Conservation (phyloP, 371 early-diverging fungal genomes). For the Amoeboaphelidium protococcarum region DNA sequence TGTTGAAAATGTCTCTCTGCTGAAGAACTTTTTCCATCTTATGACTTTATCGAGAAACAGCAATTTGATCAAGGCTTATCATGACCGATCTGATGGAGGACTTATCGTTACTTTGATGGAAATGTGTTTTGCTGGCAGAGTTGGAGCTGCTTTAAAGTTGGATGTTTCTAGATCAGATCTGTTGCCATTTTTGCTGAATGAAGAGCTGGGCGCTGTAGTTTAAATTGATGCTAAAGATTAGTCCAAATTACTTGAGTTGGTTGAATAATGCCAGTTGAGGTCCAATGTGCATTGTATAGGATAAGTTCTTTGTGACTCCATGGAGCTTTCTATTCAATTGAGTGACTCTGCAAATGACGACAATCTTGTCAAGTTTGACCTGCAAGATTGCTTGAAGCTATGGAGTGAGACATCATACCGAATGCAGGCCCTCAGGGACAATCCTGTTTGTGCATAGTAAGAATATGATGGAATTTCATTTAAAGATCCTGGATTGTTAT, state of each 20-base stretch:
- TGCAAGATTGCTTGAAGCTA: conserved; percentile 36
- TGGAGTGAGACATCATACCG: conserved; percentile 75
- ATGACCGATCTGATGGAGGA: conserved; percentile 92
- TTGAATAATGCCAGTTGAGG: too few relatives aligned
- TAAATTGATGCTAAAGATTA: conserved; percentile 78
- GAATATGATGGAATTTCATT: conserved; percentile 46
- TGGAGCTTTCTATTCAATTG: too few relatives aligned
- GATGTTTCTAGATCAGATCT: conserved; percentile 10
- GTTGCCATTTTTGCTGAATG: conserved; percentile 54
- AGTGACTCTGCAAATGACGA: conserved; percentile 35
- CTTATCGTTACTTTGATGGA: conserved; percentile 60
- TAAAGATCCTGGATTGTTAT: conserved; percentile 40
- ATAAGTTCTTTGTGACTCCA: too few relatives aligned
- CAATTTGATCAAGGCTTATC: conserved; percentile 53
- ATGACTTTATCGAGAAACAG: conserved; percentile 20
- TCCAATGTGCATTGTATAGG: too few relatives aligned
- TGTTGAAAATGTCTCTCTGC: conserved; percentile 35
- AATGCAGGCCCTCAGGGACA: conserved; percentile 69
- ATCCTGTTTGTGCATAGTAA: conserved; percentile 52
- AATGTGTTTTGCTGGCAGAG: conserved; percentile 83
- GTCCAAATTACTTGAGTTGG: too few relatives aligned
- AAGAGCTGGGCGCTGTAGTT: conserved; percentile 82
- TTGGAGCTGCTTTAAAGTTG: conserved; percentile 40
- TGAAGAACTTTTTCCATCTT: conserved; percentile 49
- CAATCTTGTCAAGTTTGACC: conserved; percentile 15